Base-by-base conservation (phyloP, 495 filamentous ascomycete species). In the Aspergillus nanangensis region DNA sequence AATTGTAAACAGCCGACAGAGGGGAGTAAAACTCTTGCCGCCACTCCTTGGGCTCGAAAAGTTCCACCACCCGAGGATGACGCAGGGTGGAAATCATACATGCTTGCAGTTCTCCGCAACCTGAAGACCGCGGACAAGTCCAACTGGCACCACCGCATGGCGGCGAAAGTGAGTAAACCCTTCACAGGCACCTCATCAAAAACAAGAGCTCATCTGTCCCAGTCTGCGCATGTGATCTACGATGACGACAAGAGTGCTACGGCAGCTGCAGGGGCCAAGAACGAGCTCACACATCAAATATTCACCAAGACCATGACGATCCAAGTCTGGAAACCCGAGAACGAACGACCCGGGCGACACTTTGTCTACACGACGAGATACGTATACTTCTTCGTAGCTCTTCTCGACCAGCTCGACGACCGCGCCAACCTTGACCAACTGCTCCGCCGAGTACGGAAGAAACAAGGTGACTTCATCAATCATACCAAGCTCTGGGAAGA, bases 131-230 rank as follows among this genome's bases (percentile, higher is more conserved):
- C 88, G 18, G 93, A 99, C 57, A 95, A 96, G 66, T 83, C 86
- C 3, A 90, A 95, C 56, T 99, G 93, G 93, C 93, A 99, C 60
- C 93, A 99, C 56, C 86, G 93, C 2, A 89, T 99, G 71, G 85
- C 87, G 50, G 78, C 80, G 38, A 82, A 90, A 25, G 81, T 77
- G 63, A 41, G 61, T 46, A 23, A 35, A 14, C 7, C 11, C 35
- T 24, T 15, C 14, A 13, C 4, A 9, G 3, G 2, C 17, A n/a
- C 27, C 22, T 36, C 38, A 23, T 13, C 41, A 18, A 20, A n/a
- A 41, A 14, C 21, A 13, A 11, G 17, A n/a, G 38, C 48, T 67
- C 41, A 65, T 53, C 23, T 21, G 29, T 4, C n/a, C 3, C 40
- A 77, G 68, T 71, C 80, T 52, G 90, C 90, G 8, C 81, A 82